Percentiles rank a stretch among this genome's conserved stretches.
Conservation (phyloP, 2,329 filamentous ascomycete genomes). For the Microdochium nivale region DNA sequence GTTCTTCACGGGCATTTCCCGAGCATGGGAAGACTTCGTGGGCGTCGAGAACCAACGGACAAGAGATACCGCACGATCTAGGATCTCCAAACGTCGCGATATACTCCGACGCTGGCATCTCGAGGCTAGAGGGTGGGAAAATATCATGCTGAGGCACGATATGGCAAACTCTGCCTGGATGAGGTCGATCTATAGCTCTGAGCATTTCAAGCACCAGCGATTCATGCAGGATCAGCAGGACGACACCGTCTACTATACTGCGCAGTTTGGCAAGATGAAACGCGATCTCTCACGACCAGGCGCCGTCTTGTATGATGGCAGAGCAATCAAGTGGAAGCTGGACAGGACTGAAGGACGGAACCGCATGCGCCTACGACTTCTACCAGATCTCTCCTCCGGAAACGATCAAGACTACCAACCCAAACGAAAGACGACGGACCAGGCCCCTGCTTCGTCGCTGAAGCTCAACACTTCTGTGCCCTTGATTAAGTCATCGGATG, state of each 20-base stretch:
- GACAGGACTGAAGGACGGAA: constrained; percentile 94
- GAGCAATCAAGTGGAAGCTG: constrained; percentile 72
- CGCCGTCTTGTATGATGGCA: constrained; percentile 64
- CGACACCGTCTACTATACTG: constrained; percentile 68
- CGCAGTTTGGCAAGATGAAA: constrained; percentile 71
- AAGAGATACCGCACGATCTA: constrained; percentile 61
- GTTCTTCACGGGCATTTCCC: constrained; percentile 75
- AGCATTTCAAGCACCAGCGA: constrained; percentile 85
- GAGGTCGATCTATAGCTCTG: constrained; percentile 88
- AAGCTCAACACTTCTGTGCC: constrained; percentile 17
- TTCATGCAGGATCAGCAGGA: constrained; percentile 90
- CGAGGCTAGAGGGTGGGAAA: constrained; percentile 60
- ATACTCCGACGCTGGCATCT: constrained; percentile 72
- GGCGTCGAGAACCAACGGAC: constrained; percentile 71
- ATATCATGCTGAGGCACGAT: constrained; percentile 72
- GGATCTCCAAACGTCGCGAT: constrained; percentile 70
- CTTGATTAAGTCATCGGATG: constrained; percentile 5
- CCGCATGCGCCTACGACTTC: constrained; percentile 81
- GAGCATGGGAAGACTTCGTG: constrained; percentile 84
- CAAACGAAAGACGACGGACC: constrained; percentile 57
- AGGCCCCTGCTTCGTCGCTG: constrained; percentile 22
- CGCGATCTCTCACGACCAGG: constrained; percentile 70
- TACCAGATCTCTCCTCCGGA: constrained; percentile 64
- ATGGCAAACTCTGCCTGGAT: constrained; percentile 85
- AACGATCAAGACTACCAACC: constrained; percentile 68